Evolutionary conservation across 2,329 filamentous ascomycete species (phyloP).

Genomic region (Neonectria neomacrospora): DNA sequence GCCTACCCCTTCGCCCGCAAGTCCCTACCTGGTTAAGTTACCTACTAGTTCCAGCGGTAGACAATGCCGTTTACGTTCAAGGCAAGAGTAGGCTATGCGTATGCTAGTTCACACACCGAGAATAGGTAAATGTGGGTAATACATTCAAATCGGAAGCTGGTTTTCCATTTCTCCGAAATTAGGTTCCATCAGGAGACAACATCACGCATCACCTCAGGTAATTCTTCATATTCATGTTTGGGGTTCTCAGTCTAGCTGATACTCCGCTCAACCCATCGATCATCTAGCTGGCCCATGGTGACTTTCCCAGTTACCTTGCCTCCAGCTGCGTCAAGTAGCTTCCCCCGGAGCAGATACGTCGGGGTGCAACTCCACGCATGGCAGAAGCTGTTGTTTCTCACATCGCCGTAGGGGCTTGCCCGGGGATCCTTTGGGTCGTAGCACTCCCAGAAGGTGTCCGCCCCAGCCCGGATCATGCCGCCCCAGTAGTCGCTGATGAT

Average conservation of each 20-base stretch:
- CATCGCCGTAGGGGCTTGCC: conserved; percentile 32
- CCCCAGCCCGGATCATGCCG: conserved; percentile 29
- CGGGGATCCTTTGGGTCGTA: conserved; percentile 27
- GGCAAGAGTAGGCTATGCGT: not conserved
- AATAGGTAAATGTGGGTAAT: not conserved
- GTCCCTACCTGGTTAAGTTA: no score
- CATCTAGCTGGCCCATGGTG: conserved; percentile 28
- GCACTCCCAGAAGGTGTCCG: conserved; percentile 34
- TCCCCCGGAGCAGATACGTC: conserved; percentile 24
- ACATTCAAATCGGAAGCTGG: not conserved
- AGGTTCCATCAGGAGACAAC: not conserved
- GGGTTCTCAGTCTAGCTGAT: conserved; percentile 1
- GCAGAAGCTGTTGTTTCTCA: conserved; percentile 33
- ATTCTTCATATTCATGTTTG: not conserved
- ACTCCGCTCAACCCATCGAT: conserved; percentile 23
- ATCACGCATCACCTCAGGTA: not conserved
- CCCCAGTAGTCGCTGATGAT: conserved; percentile 30
- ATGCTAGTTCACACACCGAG: not conserved
- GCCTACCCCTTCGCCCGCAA: no score
- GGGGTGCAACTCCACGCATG: conserved; percentile 36
- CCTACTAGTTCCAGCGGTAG: not conserved
- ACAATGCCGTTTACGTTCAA: not conserved
- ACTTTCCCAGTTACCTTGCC: conserved; percentile 23
- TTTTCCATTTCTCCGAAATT: not conserved
- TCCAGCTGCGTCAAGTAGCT: conserved; percentile 7